Percentiles rank a stretch among this genome's conserved stretches.
Conservation (phyloP, 2,329 filamentous ascomycete species). For the Venturia asperata region DNA sequence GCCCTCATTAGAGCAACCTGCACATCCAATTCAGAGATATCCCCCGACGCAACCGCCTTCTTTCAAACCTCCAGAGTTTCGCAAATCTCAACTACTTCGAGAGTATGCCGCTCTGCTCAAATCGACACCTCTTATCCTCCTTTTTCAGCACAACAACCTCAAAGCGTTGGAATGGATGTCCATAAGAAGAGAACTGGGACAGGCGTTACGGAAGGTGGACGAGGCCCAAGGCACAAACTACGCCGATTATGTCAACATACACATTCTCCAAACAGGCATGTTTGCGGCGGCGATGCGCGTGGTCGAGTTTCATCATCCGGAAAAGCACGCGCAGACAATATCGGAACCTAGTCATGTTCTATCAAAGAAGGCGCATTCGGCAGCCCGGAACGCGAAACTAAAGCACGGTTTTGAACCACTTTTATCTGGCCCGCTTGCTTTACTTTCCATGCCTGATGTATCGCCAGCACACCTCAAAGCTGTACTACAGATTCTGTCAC, state of each 20-base stretch:
- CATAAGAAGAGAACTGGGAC: slow-evolving; percentile 61
- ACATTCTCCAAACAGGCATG: slow-evolving; percentile 83
- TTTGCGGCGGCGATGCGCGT: slow-evolving; percentile 78
- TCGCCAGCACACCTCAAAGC: slow-evolving; percentile 78
- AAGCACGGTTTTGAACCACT: slow-evolving; percentile 57
- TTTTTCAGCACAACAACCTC: slow-evolving; percentile 78
- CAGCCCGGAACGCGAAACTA: slow-evolving; percentile 25
- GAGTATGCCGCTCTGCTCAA: slow-evolving; percentile 84
- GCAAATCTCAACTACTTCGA: slow-evolving; percentile 82
- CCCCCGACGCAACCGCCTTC: slow-evolving; percentile 73
- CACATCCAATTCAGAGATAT: slow-evolving; percentile 38
- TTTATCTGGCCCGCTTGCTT: slow-evolving; percentile 71
- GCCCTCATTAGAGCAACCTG: slow-evolving; percentile 41
- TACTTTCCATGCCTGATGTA: slow-evolving; percentile 73
- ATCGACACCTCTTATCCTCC: slow-evolving; percentile 73
- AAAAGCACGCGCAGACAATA: slow-evolving; percentile 34
- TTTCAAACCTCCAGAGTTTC: slow-evolving; percentile 74
- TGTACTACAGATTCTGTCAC: slow-evolving; percentile 69
- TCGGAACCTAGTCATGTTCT: slow-evolving; percentile 53
- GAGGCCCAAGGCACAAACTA: slow-evolving; percentile 57
- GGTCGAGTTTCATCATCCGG: slow-evolving; percentile 63
- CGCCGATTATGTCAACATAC: slow-evolving; percentile 61
- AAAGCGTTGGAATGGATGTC: slow-evolving; percentile 67
- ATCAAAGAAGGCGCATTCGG: slow-evolving; percentile 47
- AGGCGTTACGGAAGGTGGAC: slow-evolving; percentile 58